Evolutionary conservation across 371 early-diverging fungal species (phyloP).

Genomic region (Haplosporangium sp.): DNA sequence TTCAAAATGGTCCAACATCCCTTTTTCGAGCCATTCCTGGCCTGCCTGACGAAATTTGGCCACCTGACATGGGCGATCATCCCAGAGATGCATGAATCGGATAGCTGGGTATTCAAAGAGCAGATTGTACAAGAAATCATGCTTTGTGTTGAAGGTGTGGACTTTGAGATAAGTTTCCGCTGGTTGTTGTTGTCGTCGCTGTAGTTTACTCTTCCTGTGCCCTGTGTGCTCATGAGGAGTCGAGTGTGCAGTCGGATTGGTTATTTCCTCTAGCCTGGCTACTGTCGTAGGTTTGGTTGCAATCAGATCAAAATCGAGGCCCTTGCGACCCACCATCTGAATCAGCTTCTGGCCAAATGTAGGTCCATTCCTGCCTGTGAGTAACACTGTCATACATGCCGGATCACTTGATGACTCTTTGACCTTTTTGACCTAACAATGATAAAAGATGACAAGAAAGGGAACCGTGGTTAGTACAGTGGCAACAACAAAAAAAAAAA

Average conservation of each 20-base stretch:
- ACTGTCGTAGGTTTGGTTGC: constrained; percentile 55
- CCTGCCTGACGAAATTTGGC: constrained; percentile 45
- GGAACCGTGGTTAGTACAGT: no score
- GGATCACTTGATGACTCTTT: constrained; percentile 31
- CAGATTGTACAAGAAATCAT: constrained; percentile 49
- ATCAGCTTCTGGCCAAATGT: constrained; percentile 35
- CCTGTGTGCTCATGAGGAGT: no score
- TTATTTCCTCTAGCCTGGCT: constrained; percentile 14
- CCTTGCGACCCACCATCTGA: constrained; percentile 31
- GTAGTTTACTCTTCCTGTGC: no score
- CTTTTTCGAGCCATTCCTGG: constrained; percentile 42
- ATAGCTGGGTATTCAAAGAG: constrained; percentile 42
- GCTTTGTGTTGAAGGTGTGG: constrained; percentile 52
- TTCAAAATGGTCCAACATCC: constrained; percentile 38
- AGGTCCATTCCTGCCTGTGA: constrained; percentile 52
- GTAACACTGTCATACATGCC: constrained; percentile 42
- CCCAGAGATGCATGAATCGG: constrained; percentile 45
- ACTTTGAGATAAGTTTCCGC: constrained; percentile 41
- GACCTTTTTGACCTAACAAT: constrained; percentile 40
- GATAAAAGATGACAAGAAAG: not conserved
- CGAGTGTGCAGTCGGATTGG: not conserved
- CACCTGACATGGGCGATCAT: constrained; percentile 49
- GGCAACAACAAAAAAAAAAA: not conserved
- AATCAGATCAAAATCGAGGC: constrained; percentile 43
- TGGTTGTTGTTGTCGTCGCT: constrained; percentile 1